Base-by-base conservation (phyloP, 1,284 basidiomycete genomes). In the Polyporus tsugae region DNA sequence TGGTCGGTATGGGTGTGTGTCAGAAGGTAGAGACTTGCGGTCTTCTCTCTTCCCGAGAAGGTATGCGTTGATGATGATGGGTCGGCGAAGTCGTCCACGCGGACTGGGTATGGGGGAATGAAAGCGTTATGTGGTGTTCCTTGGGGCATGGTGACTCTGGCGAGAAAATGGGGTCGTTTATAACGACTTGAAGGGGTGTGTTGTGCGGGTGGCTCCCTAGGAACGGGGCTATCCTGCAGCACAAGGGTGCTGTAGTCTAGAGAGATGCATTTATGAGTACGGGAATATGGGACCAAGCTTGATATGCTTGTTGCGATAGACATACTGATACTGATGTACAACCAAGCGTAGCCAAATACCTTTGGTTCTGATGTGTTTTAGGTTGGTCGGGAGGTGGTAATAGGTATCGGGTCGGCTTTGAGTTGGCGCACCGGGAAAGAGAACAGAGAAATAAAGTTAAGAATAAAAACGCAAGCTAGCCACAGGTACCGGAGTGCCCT, bases 1-100 rank as follows among this genome's bases (percentile, higher is more conserved):
- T 96, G 95, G 78, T 96, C 95, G 0, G 94, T 85, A 79, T 97
- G 95, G 0, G 94, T 92, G 76, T 96, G 95, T 0, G 91, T 90
- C 64, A 97, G 85, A 9, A 96, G 86, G 78, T 93, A 89, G 6
- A 95, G 83, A 6, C 85, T 84, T 0, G 92, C 90, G 10, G 82
- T 75, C 35, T 82, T 82, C 59, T 81, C 79, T 41, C 38, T 38
- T n/a, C 58, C 38, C 1, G 58, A 41, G 25, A 60, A 60, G 67
- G 72, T 58, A 74, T 80, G 70, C 65, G 81, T 70, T 22, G 82
- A 68, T 6, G 49, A 35, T 36, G 60, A 63, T 5, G 62, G 76
- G 71, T 79, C 77, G 13, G 87, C 82, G 78, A 96, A 96, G 71
- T 89, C 87, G 78, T 96, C 95, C 33, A 96, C 89, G 2, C 93